Base-by-base conservation (phyloP, 306 rosid genomes). In the Cicer bijugum region DNA sequence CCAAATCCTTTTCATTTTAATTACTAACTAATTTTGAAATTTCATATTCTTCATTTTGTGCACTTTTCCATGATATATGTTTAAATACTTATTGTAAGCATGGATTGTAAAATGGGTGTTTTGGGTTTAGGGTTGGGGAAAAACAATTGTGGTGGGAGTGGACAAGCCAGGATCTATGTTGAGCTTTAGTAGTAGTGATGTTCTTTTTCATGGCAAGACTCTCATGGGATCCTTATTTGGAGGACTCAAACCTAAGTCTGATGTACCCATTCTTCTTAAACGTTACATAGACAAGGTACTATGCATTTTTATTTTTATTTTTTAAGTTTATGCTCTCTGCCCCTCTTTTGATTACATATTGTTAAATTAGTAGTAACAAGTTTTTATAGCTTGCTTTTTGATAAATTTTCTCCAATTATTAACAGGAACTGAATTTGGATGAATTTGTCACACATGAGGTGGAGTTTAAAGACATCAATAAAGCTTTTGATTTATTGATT, bases 61-160 rank as follows among this genome's bases (percentile, higher is more conserved):
- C n/a, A 43, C 33, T 33, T 70, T 12, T 7, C 57, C 40, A 39
- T 39, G 37, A 2, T 19, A 59, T 35, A 50, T 48, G 43, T 23
- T 53, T 9, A 63, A 52, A 71, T 35, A 39, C 15, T 59, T 75
- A 20, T 40, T 69, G 73, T 43, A 44, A 44, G 12, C 9, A 12
- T 44, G 53, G 37, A 50, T 48, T 39, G 71, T 37, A 52, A 58
- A 65, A 59, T 16, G 53, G n/a, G 14, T 72, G 20, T 14, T 61
- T 62, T 76, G 45, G 2, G 2, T 40, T 5, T 66, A 89, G 98
- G 98, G 97, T 53, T 94, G 98, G 98, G 98, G 98, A 1, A 87
- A 91, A 84, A 88, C 97, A 17, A 28, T 93, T 38, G 85, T 93
- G 17, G 28, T 93, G 68, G 98, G 96, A 40, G 91, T 88, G 76